A percentile compares a stretch with the other conserved stretches of the same genome.
These are phyloP conservation scores for Fraxinus ornus DNA, from an alignment of 305 asterid species.

Conservation along the genomic window DNA sequence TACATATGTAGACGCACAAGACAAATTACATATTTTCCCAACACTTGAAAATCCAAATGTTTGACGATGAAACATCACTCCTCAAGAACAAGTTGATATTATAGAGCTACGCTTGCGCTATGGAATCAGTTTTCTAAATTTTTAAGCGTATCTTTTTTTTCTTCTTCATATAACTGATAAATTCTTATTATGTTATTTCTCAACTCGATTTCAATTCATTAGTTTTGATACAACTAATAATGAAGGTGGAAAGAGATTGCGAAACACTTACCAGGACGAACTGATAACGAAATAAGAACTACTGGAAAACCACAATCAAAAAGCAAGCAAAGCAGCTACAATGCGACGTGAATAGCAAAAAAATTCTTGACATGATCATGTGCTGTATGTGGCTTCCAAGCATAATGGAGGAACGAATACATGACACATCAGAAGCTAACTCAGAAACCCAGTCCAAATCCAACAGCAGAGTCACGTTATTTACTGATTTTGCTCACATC, in stretches of 20 bases:
- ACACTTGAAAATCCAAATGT: conserved; percentile 20
- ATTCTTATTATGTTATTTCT: too few species aligned
- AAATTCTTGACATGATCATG: conserved; percentile 19
- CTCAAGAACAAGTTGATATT: conserved; percentile 29
- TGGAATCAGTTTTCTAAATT: conserved; percentile 31
- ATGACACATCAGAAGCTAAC: too few species aligned
- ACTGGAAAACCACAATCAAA: conserved; percentile 10
- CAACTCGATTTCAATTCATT: not conserved
- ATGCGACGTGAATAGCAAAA: conserved; percentile 22
- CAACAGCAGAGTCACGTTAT: too few species aligned
- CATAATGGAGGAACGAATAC: not conserved
- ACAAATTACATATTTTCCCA: too few species aligned
- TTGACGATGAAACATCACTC: conserved; percentile 32
- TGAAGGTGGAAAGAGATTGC: conserved; percentile 22
- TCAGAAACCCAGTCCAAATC: not conserved
- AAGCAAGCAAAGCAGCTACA: conserved; percentile 21
- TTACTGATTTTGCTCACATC: too few species aligned
- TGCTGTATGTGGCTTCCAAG: conserved; percentile 15
- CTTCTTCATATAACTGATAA: too few species aligned
- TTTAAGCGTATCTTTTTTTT: not conserved
- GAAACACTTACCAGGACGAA: conserved; percentile 12
- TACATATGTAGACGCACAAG: too few species aligned
- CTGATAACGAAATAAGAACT: conserved; percentile 17
- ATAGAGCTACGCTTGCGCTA: conserved; percentile 28
- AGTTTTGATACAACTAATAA: too few species aligned